Base-by-base conservation (phyloP, 352 stramenopile genomes). In the Globisporangium solare region DNA sequence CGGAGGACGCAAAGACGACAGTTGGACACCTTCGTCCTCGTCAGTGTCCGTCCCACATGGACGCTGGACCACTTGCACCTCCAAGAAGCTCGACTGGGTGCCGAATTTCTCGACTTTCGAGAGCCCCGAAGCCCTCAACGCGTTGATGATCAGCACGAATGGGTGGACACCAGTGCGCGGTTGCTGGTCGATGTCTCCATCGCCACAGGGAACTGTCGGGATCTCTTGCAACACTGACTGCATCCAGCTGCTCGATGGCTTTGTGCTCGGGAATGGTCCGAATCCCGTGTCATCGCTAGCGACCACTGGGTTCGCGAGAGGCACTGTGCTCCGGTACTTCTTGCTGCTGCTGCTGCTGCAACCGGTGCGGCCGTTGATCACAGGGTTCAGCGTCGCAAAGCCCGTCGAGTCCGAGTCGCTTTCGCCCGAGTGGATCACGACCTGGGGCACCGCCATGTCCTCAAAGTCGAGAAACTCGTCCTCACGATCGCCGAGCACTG, bases 41-140 rank as follows among this genome's bases (percentile, higher is more conserved):
- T 43, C 2, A 53, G 39, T 17, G 61, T 46, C 0, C 37, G 60
- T 35, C 43, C 62, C 54, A 54, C 63, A 53, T 18, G 24, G 6
- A 4, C 13, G 32, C 32, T 20, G 43, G 42, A 66, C 70, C 39
- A 91, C 22, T 20, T 65, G 68, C 60, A 91, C 74, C 60, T 89
- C 81, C 2, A 92, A 52, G 12, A 78, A 68, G 10, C 71, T 83
- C n/a, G 81, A 92, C 63, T 92, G 81, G 0, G 79, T 88, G 5
- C 79, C 81, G 58, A 92, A 92, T 32, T 88, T 88, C 47, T 92
- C 79, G 11, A 80, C 76, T 48, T 91, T 91, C 0, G 61, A 50
- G 15, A 91, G 57, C 6, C 71, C 76, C 0, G 76, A 83, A 10
- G 80, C 78, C 0, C 78, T 74, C 3, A 91, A 64, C 1, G 76